Evolutionary conservation across 495 filamentous ascomycete genomes (phyloP).

Genomic region (Aspergillus heteromorphus): DNA sequence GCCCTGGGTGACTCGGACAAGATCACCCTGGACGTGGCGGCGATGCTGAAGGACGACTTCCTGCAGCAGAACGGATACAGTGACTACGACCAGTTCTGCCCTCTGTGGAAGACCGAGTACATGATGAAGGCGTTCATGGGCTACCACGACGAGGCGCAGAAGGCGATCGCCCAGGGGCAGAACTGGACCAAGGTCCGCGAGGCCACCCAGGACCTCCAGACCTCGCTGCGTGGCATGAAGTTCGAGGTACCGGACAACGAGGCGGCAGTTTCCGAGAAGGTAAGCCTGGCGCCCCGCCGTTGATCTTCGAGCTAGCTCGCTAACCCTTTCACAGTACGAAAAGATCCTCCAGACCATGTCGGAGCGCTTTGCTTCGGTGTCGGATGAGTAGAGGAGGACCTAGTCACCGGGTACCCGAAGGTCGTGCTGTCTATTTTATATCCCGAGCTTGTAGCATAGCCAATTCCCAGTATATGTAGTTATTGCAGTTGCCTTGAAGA

Average conservation of each 20-base stretch:
- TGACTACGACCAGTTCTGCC: constrained; percentile 98
- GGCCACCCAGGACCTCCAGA: constrained; percentile 80
- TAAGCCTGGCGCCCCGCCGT: constrained; percentile 27
- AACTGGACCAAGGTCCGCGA: constrained; percentile 91
- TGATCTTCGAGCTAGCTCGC: not conserved
- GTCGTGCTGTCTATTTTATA: constrained; percentile 19
- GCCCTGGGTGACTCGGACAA: constrained; percentile 95
- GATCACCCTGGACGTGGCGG: constrained; percentile 92
- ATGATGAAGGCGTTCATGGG: constrained; percentile 99
- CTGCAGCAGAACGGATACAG: constrained; percentile 99
- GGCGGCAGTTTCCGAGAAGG: constrained; percentile 71
- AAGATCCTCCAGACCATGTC: constrained; percentile 82
- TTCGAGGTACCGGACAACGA: constrained; percentile 85
- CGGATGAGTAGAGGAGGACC: constrained; percentile 69
- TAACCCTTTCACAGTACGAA: constrained; percentile 63
- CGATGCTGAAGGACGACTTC: constrained; percentile 96
- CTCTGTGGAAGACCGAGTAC: constrained; percentile 98
- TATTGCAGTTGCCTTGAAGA: constrained; percentile 17
- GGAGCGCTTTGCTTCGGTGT: constrained; percentile 90
- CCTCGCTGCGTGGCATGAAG: constrained; percentile 81
- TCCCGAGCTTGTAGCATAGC: constrained; percentile 28
- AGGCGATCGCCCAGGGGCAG: constrained; percentile 83
- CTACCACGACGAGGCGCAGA: constrained; percentile 96
- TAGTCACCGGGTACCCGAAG: not conserved
- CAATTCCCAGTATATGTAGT: constrained; percentile 40